phyloP scores from a whole-genome alignment of 208 protist genomes.

The Leishmania major region DNA sequence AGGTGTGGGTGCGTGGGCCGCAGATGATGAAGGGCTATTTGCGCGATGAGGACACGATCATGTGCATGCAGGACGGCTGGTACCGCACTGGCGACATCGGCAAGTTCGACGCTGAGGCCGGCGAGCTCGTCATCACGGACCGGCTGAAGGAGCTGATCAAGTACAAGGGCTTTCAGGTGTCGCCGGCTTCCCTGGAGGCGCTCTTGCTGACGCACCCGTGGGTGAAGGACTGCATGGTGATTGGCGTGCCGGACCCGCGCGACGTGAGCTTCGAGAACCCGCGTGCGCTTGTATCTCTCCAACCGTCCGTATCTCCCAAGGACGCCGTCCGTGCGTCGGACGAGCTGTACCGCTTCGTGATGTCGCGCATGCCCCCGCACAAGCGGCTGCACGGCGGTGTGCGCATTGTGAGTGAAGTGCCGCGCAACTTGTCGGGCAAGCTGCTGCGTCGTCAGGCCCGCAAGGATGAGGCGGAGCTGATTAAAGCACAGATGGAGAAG shows the following conservation, averaged over 20 bases:
- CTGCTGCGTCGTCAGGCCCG: constrained; percentile 65
- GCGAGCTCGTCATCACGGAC: constrained; percentile 57
- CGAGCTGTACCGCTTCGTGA: constrained; percentile 51
- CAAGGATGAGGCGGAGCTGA: constrained; percentile 32
- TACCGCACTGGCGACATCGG: constrained; percentile 84
- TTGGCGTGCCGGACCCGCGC: constrained; percentile 55
- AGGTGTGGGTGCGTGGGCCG: constrained; percentile 72
- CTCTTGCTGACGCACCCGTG: constrained; percentile 58
- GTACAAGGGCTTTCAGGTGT: constrained; percentile 91
- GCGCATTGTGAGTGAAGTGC: constrained; percentile 58
- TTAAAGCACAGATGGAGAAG: constrained; percentile 26
- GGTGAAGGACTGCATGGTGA: constrained; percentile 71
- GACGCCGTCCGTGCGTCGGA: constrained; percentile 48
- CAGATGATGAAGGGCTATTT: constrained; percentile 84
- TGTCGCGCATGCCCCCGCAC: constrained; percentile 45
- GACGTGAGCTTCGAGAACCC: constrained; percentile 67
- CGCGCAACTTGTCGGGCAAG: constrained; percentile 77
- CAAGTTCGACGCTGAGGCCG: constrained; percentile 38
- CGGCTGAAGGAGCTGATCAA: constrained; percentile 93
- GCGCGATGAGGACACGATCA: constrained; percentile 47
- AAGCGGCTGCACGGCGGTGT: constrained; percentile 79
- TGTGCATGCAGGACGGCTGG: constrained; percentile 60
- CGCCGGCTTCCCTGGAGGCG: constrained; percentile 80
- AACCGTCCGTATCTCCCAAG: constrained; percentile 24
- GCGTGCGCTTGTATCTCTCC: constrained; percentile 69